Base-by-base conservation (phyloP, 2,329 filamentous ascomycete genomes). In the Tolypocladium ophioglossoides region DNA sequence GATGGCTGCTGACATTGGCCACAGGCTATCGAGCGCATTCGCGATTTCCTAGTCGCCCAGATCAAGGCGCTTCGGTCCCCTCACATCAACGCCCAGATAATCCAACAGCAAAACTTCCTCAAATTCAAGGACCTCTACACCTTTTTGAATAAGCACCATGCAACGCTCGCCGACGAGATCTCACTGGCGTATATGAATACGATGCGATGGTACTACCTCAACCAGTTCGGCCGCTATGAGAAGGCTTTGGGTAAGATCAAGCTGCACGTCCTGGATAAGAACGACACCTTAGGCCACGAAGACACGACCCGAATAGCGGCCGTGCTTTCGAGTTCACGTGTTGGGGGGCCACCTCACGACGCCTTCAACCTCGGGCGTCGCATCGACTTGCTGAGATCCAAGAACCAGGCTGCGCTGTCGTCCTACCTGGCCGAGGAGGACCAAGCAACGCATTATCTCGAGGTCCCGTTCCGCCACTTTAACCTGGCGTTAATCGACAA, bases 141-240 rank as follows among this genome's bases (percentile, higher is more conserved):
- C 7, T 99, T 97, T 65, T 77, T 99, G 35, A 84, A 89, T 56
- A 85, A 82, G 61, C 87, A 92, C 60, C 91, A 97, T 63, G 76
- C 87, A 1, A 78, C 82, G n/a, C 81, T 99, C 7, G 90, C 89
- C 10, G 86, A 91, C 52, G 89, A 99, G 69, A 95, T 99, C 59
- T 85, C 85, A 10, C 87, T 90, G 67, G 94, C 95, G 4, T 99
- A 99, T 65, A 86, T 95, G 74, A 96, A 96, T 68, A 99, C 95
- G 0, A 99, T 99, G 90, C 84, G 91, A 52, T 99, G 94, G 94
- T 99, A 99, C 66, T 97, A 97, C 67, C 73, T 87, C 52, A 94
- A 87, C 60, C 89, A 96, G 68, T 99, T 99, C 66, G 84, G 82
- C 4, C 85, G 92, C 37, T 99, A 99, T 68, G 84, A 87, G 59